These are phyloP conservation scores for Verticillium isaacii DNA, from an alignment of 2,329 filamentous ascomycete genomes.

Conservation along the genomic window DNA sequence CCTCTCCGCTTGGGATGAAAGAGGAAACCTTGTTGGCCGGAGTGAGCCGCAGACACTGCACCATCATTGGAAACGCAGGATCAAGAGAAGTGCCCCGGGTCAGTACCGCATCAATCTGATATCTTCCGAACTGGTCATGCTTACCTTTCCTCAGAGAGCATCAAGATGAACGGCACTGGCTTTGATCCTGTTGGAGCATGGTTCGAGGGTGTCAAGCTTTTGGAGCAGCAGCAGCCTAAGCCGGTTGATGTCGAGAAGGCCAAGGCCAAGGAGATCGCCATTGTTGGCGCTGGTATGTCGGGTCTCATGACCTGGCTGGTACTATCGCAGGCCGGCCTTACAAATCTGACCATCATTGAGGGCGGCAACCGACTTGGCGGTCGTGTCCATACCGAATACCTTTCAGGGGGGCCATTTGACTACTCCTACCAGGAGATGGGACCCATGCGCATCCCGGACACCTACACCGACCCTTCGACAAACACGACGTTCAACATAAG, in stretches of 20 bases:
- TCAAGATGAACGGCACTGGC: constrained; percentile 47
- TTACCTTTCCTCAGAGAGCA: constrained; percentile 19
- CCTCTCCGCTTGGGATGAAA: constrained; percentile 32
- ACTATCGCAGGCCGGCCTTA: constrained; percentile 48
- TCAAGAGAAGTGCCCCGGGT: constrained; percentile 9
- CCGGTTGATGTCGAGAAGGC: constrained; percentile 45
- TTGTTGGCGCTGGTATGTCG: constrained; percentile 63
- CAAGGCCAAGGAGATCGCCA: constrained; percentile 56
- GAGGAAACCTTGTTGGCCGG: constrained; percentile 26
- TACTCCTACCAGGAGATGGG: constrained; percentile 67
- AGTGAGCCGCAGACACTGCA: constrained; percentile 27
- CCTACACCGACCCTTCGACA: constrained; percentile 40
- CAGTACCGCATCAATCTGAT: not conserved
- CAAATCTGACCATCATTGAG: constrained; percentile 59
- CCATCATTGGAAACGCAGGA: constrained; percentile 18
- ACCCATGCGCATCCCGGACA: constrained; percentile 59
- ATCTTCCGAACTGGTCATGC: not conserved
- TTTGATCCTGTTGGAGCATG: constrained; percentile 49
- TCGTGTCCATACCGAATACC: constrained; percentile 58
- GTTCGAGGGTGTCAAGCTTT: constrained; percentile 62
- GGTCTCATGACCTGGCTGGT: constrained; percentile 55
- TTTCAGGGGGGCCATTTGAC: constrained; percentile 52
- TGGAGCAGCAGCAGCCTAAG: constrained; percentile 50
- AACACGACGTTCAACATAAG: constrained; percentile 55
- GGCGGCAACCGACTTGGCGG: constrained; percentile 57